Evolutionary conservation across 2,329 filamentous ascomycete genomes (phyloP).

Genomic region (Fusarium cicatricum): DNA sequence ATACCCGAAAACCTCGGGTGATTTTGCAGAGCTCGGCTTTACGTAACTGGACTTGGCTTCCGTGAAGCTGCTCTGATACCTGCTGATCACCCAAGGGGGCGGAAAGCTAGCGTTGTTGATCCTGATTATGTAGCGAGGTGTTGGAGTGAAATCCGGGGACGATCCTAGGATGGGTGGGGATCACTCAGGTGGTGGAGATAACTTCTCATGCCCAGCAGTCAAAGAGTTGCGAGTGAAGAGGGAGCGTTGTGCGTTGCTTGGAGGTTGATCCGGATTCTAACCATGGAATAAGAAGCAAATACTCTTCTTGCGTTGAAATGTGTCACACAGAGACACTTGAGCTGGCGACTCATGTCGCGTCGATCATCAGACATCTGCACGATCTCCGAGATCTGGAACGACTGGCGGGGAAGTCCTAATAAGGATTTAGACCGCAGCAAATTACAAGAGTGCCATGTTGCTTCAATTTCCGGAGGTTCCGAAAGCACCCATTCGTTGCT

Average conservation of each 20-base stretch:
- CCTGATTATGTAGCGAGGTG: too few species aligned
- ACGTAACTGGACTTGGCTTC: too few species aligned
- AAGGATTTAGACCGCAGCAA: not conserved
- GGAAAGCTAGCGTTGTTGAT: too few species aligned
- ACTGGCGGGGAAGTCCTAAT: not conserved
- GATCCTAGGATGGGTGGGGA: too few species aligned
- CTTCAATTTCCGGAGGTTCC: not conserved
- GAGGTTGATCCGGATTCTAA: not conserved
- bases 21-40: too few species aligned
- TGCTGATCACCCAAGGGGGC: too few species aligned
- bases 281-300: not conserved
- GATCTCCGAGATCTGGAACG: slow-evolving; percentile 3
- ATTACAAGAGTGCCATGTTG: not conserved
- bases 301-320: not conserved
- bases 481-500: too few species aligned
- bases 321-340: not conserved
- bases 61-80: too few species aligned
- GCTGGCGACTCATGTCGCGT: not conserved
- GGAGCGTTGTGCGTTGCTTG: not conserved
- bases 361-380: not conserved
- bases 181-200: too few species aligned
- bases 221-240: not conserved
- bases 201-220: not conserved
- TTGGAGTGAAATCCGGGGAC: not conserved
- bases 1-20: too few species aligned